Evolutionary conservation across 192 early-diverging fungal species (phyloP).

Genomic region (Podochytrium sp.): DNA sequence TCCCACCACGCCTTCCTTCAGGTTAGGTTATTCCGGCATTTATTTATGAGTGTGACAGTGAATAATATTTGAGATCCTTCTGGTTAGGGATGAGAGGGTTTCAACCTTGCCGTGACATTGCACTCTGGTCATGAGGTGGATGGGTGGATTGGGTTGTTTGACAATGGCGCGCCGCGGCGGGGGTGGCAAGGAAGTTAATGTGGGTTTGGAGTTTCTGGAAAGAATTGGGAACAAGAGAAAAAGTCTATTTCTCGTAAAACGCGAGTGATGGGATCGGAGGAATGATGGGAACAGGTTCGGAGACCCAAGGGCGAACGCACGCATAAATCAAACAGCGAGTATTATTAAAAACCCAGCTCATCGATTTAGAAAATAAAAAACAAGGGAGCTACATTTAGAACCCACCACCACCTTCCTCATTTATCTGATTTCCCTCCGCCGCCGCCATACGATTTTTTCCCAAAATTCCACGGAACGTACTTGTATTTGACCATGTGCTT

Average conservation of each 20-base stretch:
- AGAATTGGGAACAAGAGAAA: too few relatives aligned
- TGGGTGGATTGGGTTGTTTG: background rate
- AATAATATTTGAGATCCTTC: constrained; percentile 68
- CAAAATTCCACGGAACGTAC: constrained; percentile 55
- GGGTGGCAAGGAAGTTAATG: background rate
- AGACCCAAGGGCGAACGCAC: too few relatives aligned
- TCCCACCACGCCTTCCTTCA: constrained; percentile 74
- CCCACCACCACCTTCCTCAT: background rate
- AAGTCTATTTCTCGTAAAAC: too few relatives aligned
- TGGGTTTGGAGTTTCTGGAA: too few relatives aligned
- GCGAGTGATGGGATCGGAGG: too few relatives aligned
- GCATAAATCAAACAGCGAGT: too few relatives aligned
- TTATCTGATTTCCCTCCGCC: background rate
- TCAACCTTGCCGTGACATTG: constrained; percentile 59
- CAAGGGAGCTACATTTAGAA: background rate
- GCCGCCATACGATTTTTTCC: constrained; percentile 43
- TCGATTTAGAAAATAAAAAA: too few relatives aligned
- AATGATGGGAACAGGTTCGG: too few relatives aligned
- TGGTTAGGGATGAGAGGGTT: constrained; percentile 58
- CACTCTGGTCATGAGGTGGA: background rate
- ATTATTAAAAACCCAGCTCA: too few relatives aligned
- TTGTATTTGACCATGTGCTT: constrained; percentile 96
- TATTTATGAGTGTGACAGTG: too few relatives aligned
- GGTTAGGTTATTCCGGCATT: too few relatives aligned
- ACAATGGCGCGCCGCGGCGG: background rate